phyloP scores from a whole-genome alignment of 192 early-diverging fungal species.

The Mortierella alpina region DNA sequence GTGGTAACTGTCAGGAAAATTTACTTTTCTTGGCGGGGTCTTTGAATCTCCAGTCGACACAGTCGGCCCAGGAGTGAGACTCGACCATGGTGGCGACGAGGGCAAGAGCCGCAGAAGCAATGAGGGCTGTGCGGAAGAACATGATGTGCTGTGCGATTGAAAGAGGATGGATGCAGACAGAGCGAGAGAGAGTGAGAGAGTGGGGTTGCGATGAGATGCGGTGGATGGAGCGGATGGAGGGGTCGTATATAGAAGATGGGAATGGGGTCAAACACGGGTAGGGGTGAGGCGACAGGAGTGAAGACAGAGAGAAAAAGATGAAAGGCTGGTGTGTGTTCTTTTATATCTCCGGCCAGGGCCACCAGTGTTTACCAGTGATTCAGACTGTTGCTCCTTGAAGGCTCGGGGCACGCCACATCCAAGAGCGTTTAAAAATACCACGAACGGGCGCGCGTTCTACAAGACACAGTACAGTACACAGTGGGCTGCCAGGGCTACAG shows the following conservation, averaged over 20 bases:
- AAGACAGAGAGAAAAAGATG: not conserved
- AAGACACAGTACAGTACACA: too few relatives aligned
- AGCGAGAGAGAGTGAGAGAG: not conserved
- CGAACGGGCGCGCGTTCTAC: too few relatives aligned
- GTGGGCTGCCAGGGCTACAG: too few relatives aligned
- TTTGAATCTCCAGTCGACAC: slow-evolving; percentile 49
- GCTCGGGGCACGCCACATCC: too few relatives aligned
- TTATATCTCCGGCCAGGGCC: too few relatives aligned
- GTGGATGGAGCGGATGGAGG: not conserved
- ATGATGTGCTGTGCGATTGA: slow-evolving; percentile 5
- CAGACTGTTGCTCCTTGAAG: too few relatives aligned
- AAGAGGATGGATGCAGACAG: not conserved
- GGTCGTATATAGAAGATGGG: too few relatives aligned
- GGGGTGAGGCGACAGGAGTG: not conserved
- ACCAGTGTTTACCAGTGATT: too few relatives aligned
- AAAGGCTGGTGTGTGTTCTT: not conserved
- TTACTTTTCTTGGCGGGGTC: slow-evolving; percentile 37
- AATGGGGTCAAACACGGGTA: not conserved
- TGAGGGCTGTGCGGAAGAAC: slow-evolving; percentile 30
- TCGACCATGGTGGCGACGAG: slow-evolving; percentile 32
- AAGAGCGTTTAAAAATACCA: too few relatives aligned
- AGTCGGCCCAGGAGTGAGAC: slow-evolving; percentile 51
- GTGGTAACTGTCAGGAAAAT: not conserved
- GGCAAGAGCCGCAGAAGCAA: slow-evolving; percentile 29
- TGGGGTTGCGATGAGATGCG: not conserved